Base-by-base conservation (phyloP, 805 yeast genomes). In the Blastobotrys robertii region DNA sequence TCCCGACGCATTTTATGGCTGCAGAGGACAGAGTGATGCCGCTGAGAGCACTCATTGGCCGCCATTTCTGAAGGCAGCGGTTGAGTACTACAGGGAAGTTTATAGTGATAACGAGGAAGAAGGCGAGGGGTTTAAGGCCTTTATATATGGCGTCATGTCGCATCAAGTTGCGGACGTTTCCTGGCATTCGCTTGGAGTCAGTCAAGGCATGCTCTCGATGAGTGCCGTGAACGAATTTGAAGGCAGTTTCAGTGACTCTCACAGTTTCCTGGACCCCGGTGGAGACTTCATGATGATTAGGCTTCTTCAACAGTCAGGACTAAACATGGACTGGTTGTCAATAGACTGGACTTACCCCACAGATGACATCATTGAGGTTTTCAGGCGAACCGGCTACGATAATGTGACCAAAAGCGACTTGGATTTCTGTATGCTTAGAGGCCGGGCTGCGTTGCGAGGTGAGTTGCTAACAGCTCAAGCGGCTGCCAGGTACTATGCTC, bases 1-100 rank as follows among this genome's bases (percentile, higher is more conserved):
- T 51, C 87, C 87, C 0, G 87, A 81, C 55, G 75, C 81, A 0
- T 74, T 79, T 52, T 81, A 81, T 56, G 66, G 72, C 30, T 81
- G 86, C 56, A 59, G 72, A 39, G 76, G 73, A 3, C 52, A 59
- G 19, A 64, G 73, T 2, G 67, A 69, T 8, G 69, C 70, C 2
- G 81, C 83, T 3, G 87, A 81, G 56, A 71, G 63, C 25, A 66
- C 79, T 0, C 86, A 80, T 54, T 80, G 87, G 86, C 84, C 85
- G 0, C 79, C 79, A 1, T 79, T 79, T 52, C 50, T 79, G 11
- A 57, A 63, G 4, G 57, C 59, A 2, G 76, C 79, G 0, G 71
- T 74, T 4, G 49, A 63, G 4, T 59, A 70, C 37, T 74, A 74
- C 57, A 56, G 60, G 22, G 59, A 63, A 25, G 55, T 55, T 40